These are phyloP conservation scores for Nicotiana benthamiana DNA, from an alignment of 257 asterid genomes.

Conservation along the genomic window DNA sequence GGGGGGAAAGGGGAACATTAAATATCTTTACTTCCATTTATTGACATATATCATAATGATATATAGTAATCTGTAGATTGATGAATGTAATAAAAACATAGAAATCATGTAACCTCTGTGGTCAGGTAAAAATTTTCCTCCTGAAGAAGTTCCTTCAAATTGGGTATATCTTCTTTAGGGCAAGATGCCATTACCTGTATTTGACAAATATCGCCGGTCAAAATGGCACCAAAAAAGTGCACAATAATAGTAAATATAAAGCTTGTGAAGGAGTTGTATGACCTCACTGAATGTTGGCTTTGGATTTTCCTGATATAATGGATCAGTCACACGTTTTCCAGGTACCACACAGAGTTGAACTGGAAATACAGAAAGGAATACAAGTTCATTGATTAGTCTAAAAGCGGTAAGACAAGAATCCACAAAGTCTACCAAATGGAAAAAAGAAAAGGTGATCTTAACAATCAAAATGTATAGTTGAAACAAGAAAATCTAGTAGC, in stretches of 20 bases:
- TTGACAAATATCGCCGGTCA: not conserved
- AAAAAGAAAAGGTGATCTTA: no score
- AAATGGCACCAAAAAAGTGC: not conserved
- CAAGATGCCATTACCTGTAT: conserved; percentile 33
- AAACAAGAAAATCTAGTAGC: not conserved
- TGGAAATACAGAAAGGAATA: conserved; percentile 8
- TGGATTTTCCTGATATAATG: conserved; percentile 65
- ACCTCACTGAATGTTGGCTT: conserved; percentile 73
- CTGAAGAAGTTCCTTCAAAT: conserved; percentile 57
- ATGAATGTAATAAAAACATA: not conserved
- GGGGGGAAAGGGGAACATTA: not conserved
- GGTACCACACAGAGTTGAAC: conserved; percentile 61
- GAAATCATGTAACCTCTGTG: conserved; percentile 53
- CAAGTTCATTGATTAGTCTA: not conserved
- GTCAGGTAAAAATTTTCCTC: conserved; percentile 80
- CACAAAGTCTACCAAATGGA: not conserved
- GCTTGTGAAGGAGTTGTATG: not conserved
- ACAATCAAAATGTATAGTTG: no score
- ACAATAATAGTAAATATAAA: not conserved
- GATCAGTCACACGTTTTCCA: conserved; percentile 61
- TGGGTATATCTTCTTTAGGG: conserved; percentile 64
- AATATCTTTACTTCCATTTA: not conserved
- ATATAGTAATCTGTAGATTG: not conserved
- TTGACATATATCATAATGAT: not conserved
- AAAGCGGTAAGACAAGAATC: not conserved